Evolutionary conservation across 768 basidiomycete species (phyloP).

Genomic region (Mycena galericulata): DNA sequence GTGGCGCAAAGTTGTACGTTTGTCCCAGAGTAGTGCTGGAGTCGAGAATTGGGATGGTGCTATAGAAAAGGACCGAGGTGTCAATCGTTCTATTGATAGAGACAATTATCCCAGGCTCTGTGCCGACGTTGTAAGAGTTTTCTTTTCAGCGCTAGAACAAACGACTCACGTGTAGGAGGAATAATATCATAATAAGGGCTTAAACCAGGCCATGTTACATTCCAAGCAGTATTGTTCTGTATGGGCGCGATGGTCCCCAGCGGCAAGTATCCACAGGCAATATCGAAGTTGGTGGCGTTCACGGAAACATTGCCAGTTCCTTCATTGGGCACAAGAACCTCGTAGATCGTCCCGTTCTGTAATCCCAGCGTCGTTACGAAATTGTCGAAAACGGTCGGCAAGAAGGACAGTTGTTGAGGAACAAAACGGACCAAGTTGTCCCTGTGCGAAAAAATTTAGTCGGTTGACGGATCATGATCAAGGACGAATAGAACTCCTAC

Average conservation of each 20-base stretch:
- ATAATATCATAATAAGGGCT: neutral
- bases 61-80: neutral
- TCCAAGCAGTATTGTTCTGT: neutral
- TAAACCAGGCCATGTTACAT: neutral
- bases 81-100: neutral
- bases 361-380: neutral
- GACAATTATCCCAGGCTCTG: slow-evolving; percentile 4
- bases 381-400: neutral
- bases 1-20: neutral
- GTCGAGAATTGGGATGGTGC: slow-evolving; percentile 9
- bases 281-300: neutral
- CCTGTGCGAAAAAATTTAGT: too few species aligned
- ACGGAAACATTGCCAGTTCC: slow-evolving; percentile 3
- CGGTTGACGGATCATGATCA: too few species aligned
- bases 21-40: neutral
- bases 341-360: neutral
- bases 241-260: neutral
- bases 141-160: neutral
- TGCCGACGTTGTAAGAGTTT: neutral
- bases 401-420: neutral
- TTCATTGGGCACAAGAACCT: neutral
- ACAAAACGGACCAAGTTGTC: neutral
- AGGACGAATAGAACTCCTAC: too few species aligned
- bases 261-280: neutral
- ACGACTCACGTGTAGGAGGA: neutral